Evolutionary conservation across 1,284 basidiomycete species (phyloP).

Genomic region (Sanghuangporus weigelae): DNA sequence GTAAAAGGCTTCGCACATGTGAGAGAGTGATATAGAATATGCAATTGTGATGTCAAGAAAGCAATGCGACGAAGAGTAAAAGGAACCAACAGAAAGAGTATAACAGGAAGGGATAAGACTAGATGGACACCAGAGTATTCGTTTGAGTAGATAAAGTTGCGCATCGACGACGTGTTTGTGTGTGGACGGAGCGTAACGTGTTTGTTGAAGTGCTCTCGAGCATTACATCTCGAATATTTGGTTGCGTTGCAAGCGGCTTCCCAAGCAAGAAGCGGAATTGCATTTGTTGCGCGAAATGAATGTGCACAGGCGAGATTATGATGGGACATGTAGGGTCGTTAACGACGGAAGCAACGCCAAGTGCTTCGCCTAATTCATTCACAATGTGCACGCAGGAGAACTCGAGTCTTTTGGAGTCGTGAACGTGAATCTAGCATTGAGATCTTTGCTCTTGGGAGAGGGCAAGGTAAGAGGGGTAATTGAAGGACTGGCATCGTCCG

Average conservation of each 20-base stretch:
- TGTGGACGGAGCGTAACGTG: background rate
- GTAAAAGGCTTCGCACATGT: background rate
- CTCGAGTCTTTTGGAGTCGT: slow-evolving; percentile 24
- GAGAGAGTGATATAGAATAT: background rate
- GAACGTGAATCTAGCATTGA: slow-evolving; percentile 73
- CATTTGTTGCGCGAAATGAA: background rate
- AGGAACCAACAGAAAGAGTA: background rate
- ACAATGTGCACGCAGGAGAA: slow-evolving; percentile 5
- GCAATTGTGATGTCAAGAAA: background rate
- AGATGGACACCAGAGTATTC: background rate
- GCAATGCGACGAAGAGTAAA: background rate
- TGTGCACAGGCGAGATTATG: background rate
- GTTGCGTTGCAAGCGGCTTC: background rate
- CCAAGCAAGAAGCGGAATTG: background rate
- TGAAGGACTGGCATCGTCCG: background rate
- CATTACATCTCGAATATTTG: background rate
- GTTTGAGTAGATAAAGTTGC: background rate
- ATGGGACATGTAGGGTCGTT: background rate
- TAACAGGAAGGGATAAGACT: background rate
- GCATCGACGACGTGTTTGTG: background rate
- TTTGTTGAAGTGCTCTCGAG: background rate
- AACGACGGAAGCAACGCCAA: background rate
- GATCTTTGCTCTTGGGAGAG: slow-evolving; percentile 64
- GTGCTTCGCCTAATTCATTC: slow-evolving; percentile 1
- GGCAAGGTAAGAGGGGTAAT: slow-evolving; percentile 40